Conservation (phyloP, 2,329 filamentous ascomycete species). For the Aspergillus oerlinghausenensis region DNA sequence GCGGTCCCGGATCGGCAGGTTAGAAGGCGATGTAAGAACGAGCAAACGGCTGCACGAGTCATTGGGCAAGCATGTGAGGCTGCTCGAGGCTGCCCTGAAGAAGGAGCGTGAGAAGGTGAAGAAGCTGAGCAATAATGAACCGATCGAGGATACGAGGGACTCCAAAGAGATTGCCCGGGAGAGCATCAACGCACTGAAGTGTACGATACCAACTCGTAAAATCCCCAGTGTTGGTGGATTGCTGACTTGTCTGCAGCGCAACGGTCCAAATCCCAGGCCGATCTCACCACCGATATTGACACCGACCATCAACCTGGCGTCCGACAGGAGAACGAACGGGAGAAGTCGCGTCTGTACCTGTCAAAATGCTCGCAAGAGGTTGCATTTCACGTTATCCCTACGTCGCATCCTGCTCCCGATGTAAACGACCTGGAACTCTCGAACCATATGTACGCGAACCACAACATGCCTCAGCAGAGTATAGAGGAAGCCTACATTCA, state of each 20-base stretch:
- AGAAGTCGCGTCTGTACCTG: constrained; percentile 60
- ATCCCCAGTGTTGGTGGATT: not conserved
- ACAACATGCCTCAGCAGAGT: constrained; percentile 50
- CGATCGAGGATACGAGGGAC: constrained; percentile 46
- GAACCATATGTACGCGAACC: constrained; percentile 43
- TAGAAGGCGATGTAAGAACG: constrained; percentile 84
- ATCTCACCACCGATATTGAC: constrained; percentile 46
- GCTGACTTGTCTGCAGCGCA: constrained; percentile 30
- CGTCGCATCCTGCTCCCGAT: constrained; percentile 56
- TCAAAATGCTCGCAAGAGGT: constrained; percentile 65
- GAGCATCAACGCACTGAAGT: constrained; percentile 37
- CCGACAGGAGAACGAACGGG: constrained; percentile 55
- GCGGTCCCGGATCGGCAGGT: constrained; percentile 91
- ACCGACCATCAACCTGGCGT: constrained; percentile 43
- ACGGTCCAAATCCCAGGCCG: constrained; percentile 45
- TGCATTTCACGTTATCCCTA: constrained; percentile 63
- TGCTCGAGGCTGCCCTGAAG: constrained; percentile 83
- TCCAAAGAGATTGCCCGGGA: constrained; percentile 45
- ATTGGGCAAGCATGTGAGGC: constrained; percentile 80
- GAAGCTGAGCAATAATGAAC: constrained; percentile 45
- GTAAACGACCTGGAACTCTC: constrained; percentile 40
- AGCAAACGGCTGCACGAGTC: constrained; percentile 85
- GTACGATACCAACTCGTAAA: constrained; percentile 20
- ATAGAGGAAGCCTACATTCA: constrained; percentile 58
- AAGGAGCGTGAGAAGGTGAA: constrained; percentile 71